Evolutionary conservation across 2,329 filamentous ascomycete genomes (phyloP), one percentile per base, ranked within the genome.

Genomic region (Thermothelomyces thermophilus): DNA sequence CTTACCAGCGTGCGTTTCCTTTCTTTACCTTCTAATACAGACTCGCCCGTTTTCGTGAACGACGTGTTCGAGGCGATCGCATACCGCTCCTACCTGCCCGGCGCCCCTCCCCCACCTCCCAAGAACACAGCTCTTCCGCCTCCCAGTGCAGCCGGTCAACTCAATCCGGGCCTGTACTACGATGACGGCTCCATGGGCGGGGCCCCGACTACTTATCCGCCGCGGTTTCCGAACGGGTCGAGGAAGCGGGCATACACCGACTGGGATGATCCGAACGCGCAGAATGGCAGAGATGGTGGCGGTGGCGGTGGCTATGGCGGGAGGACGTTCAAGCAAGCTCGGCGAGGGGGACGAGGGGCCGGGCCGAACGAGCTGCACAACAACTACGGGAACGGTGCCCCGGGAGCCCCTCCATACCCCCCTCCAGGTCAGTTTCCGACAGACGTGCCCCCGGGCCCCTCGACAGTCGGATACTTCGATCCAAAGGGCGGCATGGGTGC

Each of bases 1-100:
- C 35, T 45, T 3, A 41, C 41, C 17, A 4, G n/a, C n/a, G 13
- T n/a, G 13, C 33, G 13, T 35, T 16, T 11, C 33, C 14, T 9
- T 6, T 35, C 16, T 11, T n/a, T 16, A 9, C 30, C 30, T 30
- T 10, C 30, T 16, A 5, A 14, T 19, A 17, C 48, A 81, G 80
- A 83, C 58, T 75, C 81, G 1, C 66, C 69, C 3, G 62, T 71
- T 2, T 90, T 91, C 58, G 82, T 89, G 30, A 73, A 83, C 60
- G 84, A 90, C 60, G 75, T 90, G 17, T 84, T 90, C 60, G 67
- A 76, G 44, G 79, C 80, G 5, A 76, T 91, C 51, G 68, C 75
- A 39, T 77, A 77, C 62, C 83, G 78, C 60, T 74, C 75, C 5
- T 86, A 83, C 63, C 62, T 79, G 2, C 80, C 80, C 2, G 78